A percentile compares a stretch with the other conserved stretches of the same genome.
Evolutionary conservation across 176 grass and related monocot species (phyloP).

Genomic region (Oryza meridionalis): DNA sequence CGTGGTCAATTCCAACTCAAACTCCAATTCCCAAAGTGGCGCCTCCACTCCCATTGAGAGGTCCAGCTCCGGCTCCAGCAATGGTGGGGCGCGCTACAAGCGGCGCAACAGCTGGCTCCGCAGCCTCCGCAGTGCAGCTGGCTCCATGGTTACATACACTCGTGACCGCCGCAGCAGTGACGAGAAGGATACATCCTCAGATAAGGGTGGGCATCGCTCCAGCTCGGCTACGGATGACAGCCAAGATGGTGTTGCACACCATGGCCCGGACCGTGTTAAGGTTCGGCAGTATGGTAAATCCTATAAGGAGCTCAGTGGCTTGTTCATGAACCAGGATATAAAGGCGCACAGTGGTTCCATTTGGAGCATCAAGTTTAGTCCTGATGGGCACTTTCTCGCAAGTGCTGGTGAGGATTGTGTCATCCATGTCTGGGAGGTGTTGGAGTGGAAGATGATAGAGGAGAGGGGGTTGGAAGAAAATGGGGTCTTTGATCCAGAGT

Average conservation of each 20-base stretch:
- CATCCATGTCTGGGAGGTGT: conserved; percentile 94
- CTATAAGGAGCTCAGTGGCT: conserved; percentile 71
- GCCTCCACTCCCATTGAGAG: conserved; percentile 44
- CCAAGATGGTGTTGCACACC: conserved; percentile 61
- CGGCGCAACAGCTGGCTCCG: conserved; percentile 69
- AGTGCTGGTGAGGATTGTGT: conserved; percentile 86
- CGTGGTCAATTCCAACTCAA: conserved; percentile 35
- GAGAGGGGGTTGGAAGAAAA: conserved; percentile 48
- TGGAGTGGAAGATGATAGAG: conserved; percentile 56
- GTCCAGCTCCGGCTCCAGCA: conserved; percentile 59
- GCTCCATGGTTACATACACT: conserved; percentile 50
- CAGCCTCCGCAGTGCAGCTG: conserved; percentile 62
- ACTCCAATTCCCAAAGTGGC: conserved; percentile 51
- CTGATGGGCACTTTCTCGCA: conserved; percentile 85
- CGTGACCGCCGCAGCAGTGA: conserved; percentile 71
- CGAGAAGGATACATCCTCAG: conserved; percentile 75
- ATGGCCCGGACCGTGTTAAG: conserved; percentile 65
- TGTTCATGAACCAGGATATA: conserved; percentile 90
- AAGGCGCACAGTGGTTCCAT: conserved; percentile 84
- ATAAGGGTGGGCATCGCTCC: conserved; percentile 74
- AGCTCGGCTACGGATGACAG: conserved; percentile 90
- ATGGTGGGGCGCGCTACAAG: conserved; percentile 50
- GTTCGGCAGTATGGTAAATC: conserved; percentile 81
- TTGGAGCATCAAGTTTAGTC: conserved; percentile 93
- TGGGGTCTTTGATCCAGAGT: conserved; percentile 52